Conservation (phyloP, 495 filamentous ascomycete genomes). For the Penicillium cinerascens region DNA sequence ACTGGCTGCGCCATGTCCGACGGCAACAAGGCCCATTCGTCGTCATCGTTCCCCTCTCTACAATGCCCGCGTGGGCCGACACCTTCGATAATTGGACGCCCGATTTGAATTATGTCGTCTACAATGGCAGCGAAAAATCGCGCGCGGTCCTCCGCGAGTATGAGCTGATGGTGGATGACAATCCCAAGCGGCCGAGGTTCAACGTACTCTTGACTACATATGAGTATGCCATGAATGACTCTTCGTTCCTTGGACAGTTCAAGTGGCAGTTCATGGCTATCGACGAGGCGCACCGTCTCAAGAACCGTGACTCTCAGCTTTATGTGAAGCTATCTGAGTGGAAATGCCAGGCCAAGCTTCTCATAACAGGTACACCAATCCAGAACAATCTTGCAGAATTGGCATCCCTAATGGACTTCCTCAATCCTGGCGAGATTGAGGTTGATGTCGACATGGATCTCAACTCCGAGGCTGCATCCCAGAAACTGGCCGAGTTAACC, state of each 20-base stretch:
- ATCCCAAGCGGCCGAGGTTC: conserved; percentile 82
- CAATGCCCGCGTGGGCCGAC: conserved; percentile 96
- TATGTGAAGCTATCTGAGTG: conserved; percentile 83
- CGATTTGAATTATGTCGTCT: conserved; percentile 94
- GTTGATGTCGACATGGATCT: conserved; percentile 90
- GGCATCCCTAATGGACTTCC: conserved; percentile 87
- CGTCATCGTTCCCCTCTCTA: conserved; percentile 90
- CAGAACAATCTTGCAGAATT: conserved; percentile 95
- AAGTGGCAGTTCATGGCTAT: conserved; percentile 98
- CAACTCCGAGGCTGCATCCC: conserved; percentile 61
- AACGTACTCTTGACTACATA: conserved; percentile 94
- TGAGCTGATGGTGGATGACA: conserved; percentile 81
- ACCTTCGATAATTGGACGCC: conserved; percentile 97
- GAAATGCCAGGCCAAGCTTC: conserved; percentile 74
- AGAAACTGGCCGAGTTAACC: conserved; percentile 68
- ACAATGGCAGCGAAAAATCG: conserved; percentile 80
- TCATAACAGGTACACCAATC: conserved; percentile 96
- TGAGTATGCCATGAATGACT: conserved; percentile 84
- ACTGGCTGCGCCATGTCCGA: conserved; percentile 92
- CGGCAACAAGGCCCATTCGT: conserved; percentile 91
- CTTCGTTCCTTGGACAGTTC: conserved; percentile 72
- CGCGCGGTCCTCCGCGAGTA: conserved; percentile 80
- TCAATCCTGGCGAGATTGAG: conserved; percentile 82
- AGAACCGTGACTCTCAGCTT: conserved; percentile 91
- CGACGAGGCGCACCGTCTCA: conserved; percentile 94